These are phyloP conservation scores for Zymoseptoria tritici DNA, from an alignment of 2,329 filamentous ascomycete genomes.

Conservation along the genomic window DNA sequence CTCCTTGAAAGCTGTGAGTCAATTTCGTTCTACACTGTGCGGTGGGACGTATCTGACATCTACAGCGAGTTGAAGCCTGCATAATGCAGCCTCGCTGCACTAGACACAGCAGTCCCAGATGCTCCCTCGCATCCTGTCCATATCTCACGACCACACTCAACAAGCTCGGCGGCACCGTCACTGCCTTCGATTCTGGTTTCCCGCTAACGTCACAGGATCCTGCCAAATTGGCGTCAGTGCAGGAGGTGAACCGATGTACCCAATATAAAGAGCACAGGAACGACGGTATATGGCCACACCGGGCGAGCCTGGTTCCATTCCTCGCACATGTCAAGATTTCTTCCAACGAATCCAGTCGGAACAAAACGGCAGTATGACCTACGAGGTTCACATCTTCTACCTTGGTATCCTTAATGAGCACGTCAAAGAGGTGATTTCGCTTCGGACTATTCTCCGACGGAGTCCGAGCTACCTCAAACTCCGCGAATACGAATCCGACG, in stretches of 20 bases:
- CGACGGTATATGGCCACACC: slow-evolving; percentile 91
- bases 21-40: not conserved
- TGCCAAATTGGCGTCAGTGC: too few relatives aligned
- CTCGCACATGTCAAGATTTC: slow-evolving; percentile 87
- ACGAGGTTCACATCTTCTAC: slow-evolving; percentile 95
- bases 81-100: not conserved
- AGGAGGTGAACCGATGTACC: too few relatives aligned
- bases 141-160: not conserved
- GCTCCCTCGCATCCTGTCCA: too few relatives aligned
- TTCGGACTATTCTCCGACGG: too few relatives aligned
- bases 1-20: too few relatives aligned
- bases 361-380: slow-evolving; percentile 84
- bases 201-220: too few relatives aligned
- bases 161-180: not conserved
- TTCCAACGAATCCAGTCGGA: slow-evolving; percentile 86
- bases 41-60: not conserved
- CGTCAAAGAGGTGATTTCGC: slow-evolving; percentile 85
- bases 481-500: slow-evolving; percentile 90
- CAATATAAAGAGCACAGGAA: slow-evolving; percentile 90
- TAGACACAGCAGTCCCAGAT: not conserved
- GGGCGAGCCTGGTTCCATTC: slow-evolving; percentile 84
- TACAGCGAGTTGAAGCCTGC: not conserved
- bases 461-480: slow-evolving; percentile 96
- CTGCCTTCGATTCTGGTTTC: not conserved
- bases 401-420: slow-evolving; percentile 99